phyloP scores from a whole-genome alignment of 2,329 filamentous ascomycete species.

The Cordyceps tenuipes region DNA sequence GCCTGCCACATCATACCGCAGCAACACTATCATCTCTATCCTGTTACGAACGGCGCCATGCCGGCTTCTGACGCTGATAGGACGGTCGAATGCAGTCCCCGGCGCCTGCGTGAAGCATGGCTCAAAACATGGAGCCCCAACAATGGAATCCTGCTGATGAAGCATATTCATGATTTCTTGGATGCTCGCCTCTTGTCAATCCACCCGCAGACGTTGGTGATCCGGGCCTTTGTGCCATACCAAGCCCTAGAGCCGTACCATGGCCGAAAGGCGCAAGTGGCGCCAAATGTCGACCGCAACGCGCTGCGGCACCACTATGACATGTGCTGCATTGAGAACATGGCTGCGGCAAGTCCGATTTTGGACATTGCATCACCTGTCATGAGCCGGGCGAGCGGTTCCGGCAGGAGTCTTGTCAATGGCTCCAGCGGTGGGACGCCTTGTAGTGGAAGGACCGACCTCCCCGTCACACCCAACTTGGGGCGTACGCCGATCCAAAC shows the following conservation, averaged over 20 bases:
- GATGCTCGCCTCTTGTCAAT: not conserved
- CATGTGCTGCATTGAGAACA: not conserved
- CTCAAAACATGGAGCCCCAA: not conserved
- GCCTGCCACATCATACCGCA: not conserved
- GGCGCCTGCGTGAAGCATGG: not conserved
- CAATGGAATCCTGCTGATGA: not conserved
- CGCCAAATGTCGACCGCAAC: not conserved
- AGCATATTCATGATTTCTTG: not conserved
- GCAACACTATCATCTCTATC: not conserved
- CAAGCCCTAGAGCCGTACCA: not conserved
- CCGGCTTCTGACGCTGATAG: not conserved
- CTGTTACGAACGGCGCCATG: not conserved
- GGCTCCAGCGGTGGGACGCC: not conserved
- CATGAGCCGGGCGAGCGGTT: not conserved
- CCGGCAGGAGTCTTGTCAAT: not conserved
- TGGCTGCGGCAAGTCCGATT: not conserved
- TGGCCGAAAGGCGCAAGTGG: not conserved
- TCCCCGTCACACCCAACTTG: not conserved
- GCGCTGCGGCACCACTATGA: not conserved
- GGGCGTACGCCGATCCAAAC: not conserved
- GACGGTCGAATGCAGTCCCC: not conserved
- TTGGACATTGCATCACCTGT: not conserved
- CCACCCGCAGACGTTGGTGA: not conserved
- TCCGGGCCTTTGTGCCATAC: not conserved
- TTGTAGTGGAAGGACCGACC: not conserved